A percentile compares a stretch with the other conserved stretches of the same genome.
phyloP scores from a whole-genome alignment of 352 stramenopile genomes.

The Blastocystis sp. region DNA sequence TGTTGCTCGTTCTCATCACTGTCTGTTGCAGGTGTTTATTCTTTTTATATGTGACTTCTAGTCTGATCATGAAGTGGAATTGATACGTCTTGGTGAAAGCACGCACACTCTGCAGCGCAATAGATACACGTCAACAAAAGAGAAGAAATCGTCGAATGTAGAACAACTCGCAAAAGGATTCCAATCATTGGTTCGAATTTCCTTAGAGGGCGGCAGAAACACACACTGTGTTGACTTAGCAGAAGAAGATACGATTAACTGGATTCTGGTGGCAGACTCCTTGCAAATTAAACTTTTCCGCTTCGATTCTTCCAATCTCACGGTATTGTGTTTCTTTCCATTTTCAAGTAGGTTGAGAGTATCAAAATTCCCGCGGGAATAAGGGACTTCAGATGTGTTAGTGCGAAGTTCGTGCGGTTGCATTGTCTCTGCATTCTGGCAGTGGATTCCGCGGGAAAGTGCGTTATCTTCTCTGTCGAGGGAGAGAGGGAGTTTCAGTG shows the following conservation, averaged over 20 bases:
- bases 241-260: background rate
- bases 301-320: background rate
- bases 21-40: background rate
- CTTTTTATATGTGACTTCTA: background rate
- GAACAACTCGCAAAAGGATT: background rate
- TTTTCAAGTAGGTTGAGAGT: background rate
- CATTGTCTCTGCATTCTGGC: background rate
- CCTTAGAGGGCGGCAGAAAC: background rate
- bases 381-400: background rate
- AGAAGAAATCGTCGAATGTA: background rate
- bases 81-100: background rate
- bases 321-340: background rate
- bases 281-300: background rate
- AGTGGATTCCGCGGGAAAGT: background rate
- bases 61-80: background rate
- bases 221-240: background rate
- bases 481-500: background rate
- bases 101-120: background rate
- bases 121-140: background rate
- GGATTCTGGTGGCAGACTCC: background rate
- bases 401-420: background rate
- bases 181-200: background rate
- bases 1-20: background rate
- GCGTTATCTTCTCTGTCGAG: background rate
- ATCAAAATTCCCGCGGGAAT: background rate